These are phyloP conservation scores for Heliamphora exappendiculata DNA, from an alignment of 148 eudicot genomes.

Conservation along the genomic window DNA sequence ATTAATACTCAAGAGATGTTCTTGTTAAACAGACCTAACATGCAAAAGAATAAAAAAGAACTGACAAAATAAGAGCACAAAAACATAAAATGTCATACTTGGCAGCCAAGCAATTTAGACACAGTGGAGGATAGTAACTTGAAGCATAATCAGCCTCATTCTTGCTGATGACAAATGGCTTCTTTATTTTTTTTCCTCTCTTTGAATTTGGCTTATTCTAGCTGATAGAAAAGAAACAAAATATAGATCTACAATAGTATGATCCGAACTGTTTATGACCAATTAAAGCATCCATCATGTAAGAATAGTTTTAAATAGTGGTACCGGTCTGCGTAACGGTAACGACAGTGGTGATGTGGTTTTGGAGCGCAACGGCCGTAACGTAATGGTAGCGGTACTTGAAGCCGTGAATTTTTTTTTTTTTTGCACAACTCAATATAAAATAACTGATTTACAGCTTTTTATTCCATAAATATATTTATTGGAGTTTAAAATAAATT, in stretches of 20 bases:
- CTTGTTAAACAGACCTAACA: not conserved
- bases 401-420: too few relatives aligned
- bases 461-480: too few relatives aligned
- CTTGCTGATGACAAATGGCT: not conserved
- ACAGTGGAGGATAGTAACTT: not conserved
- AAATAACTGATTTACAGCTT: too few relatives aligned
- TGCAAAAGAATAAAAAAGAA: not conserved
- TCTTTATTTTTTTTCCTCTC: not conserved
- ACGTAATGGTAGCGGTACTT: too few relatives aligned
- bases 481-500: too few relatives aligned
- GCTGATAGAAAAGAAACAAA: not conserved
- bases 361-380: too few relatives aligned
- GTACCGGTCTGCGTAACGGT: too few relatives aligned
- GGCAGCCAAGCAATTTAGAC: not conserved
- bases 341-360: too few relatives aligned
- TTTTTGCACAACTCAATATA: too few relatives aligned
- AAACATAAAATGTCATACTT: not conserved
- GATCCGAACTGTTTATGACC: not conserved
- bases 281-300: not conserved
- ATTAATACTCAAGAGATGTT: not conserved
- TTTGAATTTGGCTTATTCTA: not conserved
- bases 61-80: not conserved
- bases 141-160: not conserved
- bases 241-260: not conserved
- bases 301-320: too few relatives aligned